Evolutionary conservation across 441 rosid genomes (phyloP), one percentile per base, ranked within the genome.

Genomic region (Francoa sonchifolia): DNA sequence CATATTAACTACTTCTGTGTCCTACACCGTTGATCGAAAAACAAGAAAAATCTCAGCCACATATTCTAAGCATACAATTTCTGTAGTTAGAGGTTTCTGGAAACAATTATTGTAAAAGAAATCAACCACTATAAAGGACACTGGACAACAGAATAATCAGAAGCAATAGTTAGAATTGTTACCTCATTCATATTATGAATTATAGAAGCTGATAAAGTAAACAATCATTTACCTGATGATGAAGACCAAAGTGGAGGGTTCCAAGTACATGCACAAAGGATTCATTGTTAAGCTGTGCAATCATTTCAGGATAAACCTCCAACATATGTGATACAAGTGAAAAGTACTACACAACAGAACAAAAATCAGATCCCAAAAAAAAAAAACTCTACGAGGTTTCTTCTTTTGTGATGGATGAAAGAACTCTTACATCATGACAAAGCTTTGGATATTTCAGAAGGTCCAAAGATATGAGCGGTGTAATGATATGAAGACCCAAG

Each of bases 221-320:
- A 32, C 19, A 12, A 4, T 1, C 17, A 45, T 50, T 52, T 69
- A 86, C 99, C 96, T 86, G 96, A 62, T 90, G 88, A 55, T 66
- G 96, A 65, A 86, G 87, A 57, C 95, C 96, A 36, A 78, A 78
- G 45, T 82, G 89, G 3, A 86, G 83, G 33, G 99, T 82, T 53
- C 79, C 72, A 33, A 90, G 71, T 10, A 90, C 73, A 61, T 83
- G 95, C 45, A 56, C 62, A 64, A 90, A 82, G 58, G 94, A 84
- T 22, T 82, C 90, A 39, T 54, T 50, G 39, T 70, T 73, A 51
- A 86, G 69, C 45, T 66, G 83, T 15, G 83, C 80, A 34, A 86
- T 73, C 52, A 81, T 78, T 66, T 86, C 96, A 1, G 99, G 99
- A 62, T 90, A 90, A 20, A 90, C 99, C 76, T 86, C 99, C 60